phyloP scores from a whole-genome alignment of 2,329 filamentous ascomycete genomes.

The Colletotrichum camelliae region DNA sequence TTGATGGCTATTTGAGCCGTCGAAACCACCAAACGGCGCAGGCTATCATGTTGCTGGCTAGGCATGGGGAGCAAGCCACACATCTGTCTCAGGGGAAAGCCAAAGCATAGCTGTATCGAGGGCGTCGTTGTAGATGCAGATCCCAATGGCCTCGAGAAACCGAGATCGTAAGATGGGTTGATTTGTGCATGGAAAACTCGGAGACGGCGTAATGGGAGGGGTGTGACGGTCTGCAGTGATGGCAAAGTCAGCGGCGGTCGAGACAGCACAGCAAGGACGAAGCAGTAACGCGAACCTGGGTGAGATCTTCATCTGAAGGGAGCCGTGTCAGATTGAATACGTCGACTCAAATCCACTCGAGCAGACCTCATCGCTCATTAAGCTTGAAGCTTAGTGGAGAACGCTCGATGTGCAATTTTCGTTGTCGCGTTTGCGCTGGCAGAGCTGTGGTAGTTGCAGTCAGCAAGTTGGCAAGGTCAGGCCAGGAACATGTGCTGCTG shows the following conservation, averaged over 20 bases:
- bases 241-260: neutral
- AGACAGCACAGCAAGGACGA: neutral
- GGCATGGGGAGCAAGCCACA: neutral
- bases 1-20: neutral
- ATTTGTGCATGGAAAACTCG: neutral
- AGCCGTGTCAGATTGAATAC: neutral
- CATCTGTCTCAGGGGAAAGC: neutral
- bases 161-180: neutral
- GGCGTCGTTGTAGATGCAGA: neutral
- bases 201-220: neutral
- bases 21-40: neutral
- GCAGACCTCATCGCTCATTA: neutral
- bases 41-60: neutral
- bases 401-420: neutral
- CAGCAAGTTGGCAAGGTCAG: neutral
- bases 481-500: neutral
- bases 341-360: neutral
- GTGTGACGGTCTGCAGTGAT: neutral
- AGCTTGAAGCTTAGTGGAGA: neutral
- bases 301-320: neutral
- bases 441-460: neutral
- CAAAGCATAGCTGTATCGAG: neutral
- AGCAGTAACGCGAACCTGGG: neutral
- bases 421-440: neutral
- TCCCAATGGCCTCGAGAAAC: neutral